Evolutionary conservation across 139 green algal genomes (phyloP).

Genomic region (Tetradesmus lagerheimii): DNA sequence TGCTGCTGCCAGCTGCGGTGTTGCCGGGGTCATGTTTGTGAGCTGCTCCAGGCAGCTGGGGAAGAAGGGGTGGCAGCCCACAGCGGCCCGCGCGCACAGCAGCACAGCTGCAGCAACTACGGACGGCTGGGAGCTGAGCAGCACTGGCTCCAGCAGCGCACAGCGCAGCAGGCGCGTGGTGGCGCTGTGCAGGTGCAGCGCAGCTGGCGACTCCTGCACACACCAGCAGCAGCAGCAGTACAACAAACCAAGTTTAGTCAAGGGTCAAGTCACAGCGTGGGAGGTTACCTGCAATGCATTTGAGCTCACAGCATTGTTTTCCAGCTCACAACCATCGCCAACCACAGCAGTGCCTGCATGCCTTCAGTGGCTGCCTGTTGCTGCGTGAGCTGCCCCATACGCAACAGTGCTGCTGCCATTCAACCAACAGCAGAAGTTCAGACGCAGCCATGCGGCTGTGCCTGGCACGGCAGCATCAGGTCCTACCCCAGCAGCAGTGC

Average conservation of each 20-base stretch:
- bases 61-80: constrained; percentile 71
- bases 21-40: constrained; percentile 36
- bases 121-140: constrained; percentile 50
- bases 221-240: neutral
- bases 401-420: neutral
- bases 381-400: constrained; percentile 41
- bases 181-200: constrained; percentile 28
- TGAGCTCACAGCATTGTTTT: too few species aligned
- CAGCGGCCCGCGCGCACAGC: constrained; percentile 47
- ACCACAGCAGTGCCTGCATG: neutral
- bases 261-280: neutral
- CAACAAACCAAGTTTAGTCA: neutral
- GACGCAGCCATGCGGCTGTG: neutral
- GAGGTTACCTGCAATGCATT: too few species aligned
- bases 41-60: constrained; percentile 64
- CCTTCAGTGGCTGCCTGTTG: neutral
- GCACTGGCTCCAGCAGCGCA: constrained; percentile 44
- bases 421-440: too few species aligned
- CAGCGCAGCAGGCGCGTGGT: constrained; percentile 52
- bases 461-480: neutral
- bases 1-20: constrained; percentile 27
- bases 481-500: neutral
- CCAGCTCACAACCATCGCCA: too few species aligned
- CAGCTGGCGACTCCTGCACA: constrained; percentile 18
- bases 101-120: constrained; percentile 59